Percentiles rank a stretch among this genome's conserved stretches.
Conservation (phyloP, 2,329 filamentous ascomycete species). For the Sclerotinia trifoliorum region DNA sequence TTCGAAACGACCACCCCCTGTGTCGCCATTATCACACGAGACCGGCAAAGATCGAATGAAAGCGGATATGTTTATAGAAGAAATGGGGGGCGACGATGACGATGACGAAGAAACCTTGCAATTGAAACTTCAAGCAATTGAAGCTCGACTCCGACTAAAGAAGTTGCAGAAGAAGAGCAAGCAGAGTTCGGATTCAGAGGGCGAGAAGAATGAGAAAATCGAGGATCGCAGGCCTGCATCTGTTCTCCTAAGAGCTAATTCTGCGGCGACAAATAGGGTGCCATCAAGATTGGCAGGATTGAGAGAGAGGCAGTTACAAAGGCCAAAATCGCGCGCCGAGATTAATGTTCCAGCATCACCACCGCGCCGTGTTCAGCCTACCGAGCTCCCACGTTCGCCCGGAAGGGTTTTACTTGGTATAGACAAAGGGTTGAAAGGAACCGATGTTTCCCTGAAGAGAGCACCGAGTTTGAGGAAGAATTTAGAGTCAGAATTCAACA, state of each 20-base stretch:
- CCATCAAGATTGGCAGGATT: slow-evolving; percentile 32
- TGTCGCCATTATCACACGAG: slow-evolving; percentile 27
- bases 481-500: slow-evolving; percentile 36
- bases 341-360: slow-evolving; percentile 76
- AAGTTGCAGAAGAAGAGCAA: slow-evolving; percentile 68
- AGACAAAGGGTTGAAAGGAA: slow-evolving; percentile 78
- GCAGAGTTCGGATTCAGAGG: slow-evolving; percentile 37
- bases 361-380: slow-evolving; percentile 57
- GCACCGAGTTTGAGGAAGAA: slow-evolving; percentile 53
- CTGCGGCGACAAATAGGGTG: slow-evolving; percentile 33
- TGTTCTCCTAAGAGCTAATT: slow-evolving; percentile 29
- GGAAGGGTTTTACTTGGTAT: slow-evolving; percentile 80
- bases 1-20: slow-evolving; percentile 47
- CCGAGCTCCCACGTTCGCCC: slow-evolving; percentile 66
- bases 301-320: slow-evolving; percentile 28
- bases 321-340: slow-evolving; percentile 40
- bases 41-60: slow-evolving; percentile 29
- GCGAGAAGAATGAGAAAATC: slow-evolving; percentile 24
- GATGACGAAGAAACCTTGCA: slow-evolving; percentile 86
- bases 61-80: slow-evolving; percentile 40
- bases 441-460: slow-evolving; percentile 80
- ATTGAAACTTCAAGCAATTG: slow-evolving; percentile 81
- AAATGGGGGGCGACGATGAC: slow-evolving; percentile 56
- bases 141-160: slow-evolving; percentile 84
- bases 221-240: slow-evolving; percentile 25